Base-by-base conservation (phyloP, 2,329 filamentous ascomycete genomes). In the Ceratocystis albifundus region DNA sequence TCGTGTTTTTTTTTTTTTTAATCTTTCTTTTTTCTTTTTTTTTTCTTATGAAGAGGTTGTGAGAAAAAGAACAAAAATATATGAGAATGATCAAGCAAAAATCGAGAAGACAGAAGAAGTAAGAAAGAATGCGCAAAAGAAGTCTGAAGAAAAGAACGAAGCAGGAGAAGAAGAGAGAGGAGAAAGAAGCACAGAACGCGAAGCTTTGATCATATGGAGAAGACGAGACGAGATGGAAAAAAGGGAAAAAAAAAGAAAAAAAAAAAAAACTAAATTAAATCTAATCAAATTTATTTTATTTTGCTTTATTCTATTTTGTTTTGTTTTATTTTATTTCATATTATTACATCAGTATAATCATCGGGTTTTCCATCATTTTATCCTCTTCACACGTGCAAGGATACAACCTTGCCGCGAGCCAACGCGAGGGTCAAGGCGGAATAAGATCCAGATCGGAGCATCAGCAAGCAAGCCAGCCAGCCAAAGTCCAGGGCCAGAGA, bases 371-470 rank as follows among this genome's bases (percentile, higher is more conserved):
- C 12, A 15, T 2, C 22, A 25, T 53, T 53, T 53, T 53, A 53
- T 53, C 48, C 10, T 53, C 48, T 10, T 25, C 22, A 20, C 55
- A 59, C 55, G 55, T 36, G 28, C 55, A 59, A 32, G 55, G 55
- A 36, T 59, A 32, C 28, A 32, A 32, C 55, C 55, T 59, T 59
- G 55, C 55, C 55, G 55, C 25, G 12, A 59, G 25, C 55, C 55
- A 59, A 30, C 55, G 55, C 28, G 55, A 59, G 55, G 55, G 55
- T 59, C 55, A 59, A 59, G 28, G 55, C 55, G 55, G 55, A 59
- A 59, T 59, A 30, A 59, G 55, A 59, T 32, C 28, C 55, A 59
- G 55, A 30, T 59, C 25, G 30, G 55, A 59, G 30, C 55, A 41
- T 25, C 22, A 55, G 50, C 28, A 55, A 28, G 50, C 25, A 55